Evolutionary conservation across 805 yeast genomes (phyloP).

Genomic region (Candida multigemmis): DNA sequence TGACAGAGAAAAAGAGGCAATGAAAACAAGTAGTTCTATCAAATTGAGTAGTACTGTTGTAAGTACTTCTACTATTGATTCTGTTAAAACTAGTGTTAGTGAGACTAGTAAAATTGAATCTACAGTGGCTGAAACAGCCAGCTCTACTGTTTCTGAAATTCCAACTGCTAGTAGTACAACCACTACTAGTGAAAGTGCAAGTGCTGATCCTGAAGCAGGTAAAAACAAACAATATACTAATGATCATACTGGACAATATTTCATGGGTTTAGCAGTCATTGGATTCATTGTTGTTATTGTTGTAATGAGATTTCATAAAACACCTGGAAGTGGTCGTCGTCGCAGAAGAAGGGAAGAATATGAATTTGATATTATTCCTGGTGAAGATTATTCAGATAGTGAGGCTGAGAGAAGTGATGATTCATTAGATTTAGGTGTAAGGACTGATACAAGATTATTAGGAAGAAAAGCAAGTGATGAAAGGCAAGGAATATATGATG

Average conservation of each 20-base stretch:
- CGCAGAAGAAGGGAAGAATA: conserved; percentile 58
- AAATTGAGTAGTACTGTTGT: conserved; percentile 1
- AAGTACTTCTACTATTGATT: not conserved
- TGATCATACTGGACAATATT: conserved; percentile 50
- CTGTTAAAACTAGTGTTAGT: conserved; percentile 1
- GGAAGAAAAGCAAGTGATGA: conserved; percentile 20
- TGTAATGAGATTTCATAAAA: conserved; percentile 34
- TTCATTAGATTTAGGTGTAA: conserved; percentile 24
- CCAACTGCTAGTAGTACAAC: conserved; percentile 3
- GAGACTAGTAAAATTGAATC: conserved; percentile 2
- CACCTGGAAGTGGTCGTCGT: conserved; percentile 32
- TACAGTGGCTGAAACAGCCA: conserved; percentile 2
- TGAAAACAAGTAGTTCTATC: conserved; percentile 1
- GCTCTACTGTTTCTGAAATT: conserved; percentile 2
- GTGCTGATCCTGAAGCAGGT: conserved; percentile 23
- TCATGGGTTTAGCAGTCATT: conserved; percentile 46
- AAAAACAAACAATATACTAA: conserved; percentile 23
- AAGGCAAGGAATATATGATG: conserved; percentile 32
- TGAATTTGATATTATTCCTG: conserved; percentile 72
- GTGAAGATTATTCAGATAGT: conserved; percentile 43
- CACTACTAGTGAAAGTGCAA: conserved; percentile 3
- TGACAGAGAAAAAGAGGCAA: conserved; percentile 11
- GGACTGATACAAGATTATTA: conserved; percentile 6
- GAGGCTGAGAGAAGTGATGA: conserved; percentile 23
- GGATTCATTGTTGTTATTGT: conserved; percentile 46